These are phyloP conservation scores for Boletus subparvulus DNA, from an alignment of 768 basidiomycete species.

Conservation along the genomic window DNA sequence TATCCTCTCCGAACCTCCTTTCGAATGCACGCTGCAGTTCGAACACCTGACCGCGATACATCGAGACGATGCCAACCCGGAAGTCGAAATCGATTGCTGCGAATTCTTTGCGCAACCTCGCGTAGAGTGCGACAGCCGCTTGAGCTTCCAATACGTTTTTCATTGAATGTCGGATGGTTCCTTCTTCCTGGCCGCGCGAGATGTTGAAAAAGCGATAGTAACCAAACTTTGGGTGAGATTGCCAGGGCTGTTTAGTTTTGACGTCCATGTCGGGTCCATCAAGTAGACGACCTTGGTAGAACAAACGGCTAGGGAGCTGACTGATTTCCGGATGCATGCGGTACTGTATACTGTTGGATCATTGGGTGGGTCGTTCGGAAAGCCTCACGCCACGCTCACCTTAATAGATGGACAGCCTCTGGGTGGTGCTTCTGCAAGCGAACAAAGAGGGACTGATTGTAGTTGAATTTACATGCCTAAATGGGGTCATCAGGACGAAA, in stretches of 20 bases:
- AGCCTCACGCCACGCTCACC: slow-evolving; percentile 44
- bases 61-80: slow-evolving; percentile 76
- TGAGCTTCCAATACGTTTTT: slow-evolving; percentile 74
- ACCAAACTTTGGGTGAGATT: slow-evolving; percentile 71
- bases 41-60: slow-evolving; percentile 88
- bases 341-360: slow-evolving; percentile 81
- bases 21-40: slow-evolving; percentile 73
- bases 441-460: slow-evolving; percentile 92
- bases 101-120: slow-evolving; percentile 66
- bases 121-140: slow-evolving; percentile 75
- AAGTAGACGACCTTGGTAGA: slow-evolving; percentile 75
- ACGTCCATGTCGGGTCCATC: slow-evolving; percentile 88
- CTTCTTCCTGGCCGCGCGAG: slow-evolving; percentile 57
- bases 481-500: slow-evolving; percentile 7
- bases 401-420: slow-evolving; percentile 87
- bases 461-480: slow-evolving; percentile 67
- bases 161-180: slow-evolving; percentile 60
- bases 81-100: slow-evolving; percentile 51
- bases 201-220: slow-evolving; percentile 92
- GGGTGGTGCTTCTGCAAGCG: slow-evolving; percentile 78
- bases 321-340: slow-evolving; percentile 99
- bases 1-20: slow-evolving; percentile 65
- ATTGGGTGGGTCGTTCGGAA: not conserved
- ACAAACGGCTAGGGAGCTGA: slow-evolving; percentile 79
- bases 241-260: slow-evolving; percentile 88